phyloP scores from a whole-genome alignment of 352 stramenopile genomes.

The Phytophthora brassicae region DNA sequence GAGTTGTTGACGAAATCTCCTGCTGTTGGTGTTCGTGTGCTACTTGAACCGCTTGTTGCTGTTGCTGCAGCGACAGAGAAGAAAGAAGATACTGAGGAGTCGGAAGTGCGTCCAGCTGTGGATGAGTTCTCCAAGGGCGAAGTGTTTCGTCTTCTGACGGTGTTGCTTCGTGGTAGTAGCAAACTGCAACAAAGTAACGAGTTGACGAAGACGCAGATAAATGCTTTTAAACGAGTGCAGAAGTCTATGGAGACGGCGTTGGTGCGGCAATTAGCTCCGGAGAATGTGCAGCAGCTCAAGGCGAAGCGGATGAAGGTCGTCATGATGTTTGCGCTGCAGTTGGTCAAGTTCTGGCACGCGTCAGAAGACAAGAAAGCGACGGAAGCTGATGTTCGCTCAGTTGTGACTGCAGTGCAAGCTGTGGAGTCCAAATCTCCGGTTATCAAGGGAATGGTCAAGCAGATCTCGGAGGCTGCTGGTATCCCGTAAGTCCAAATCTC shows the following conservation, averaged over 20 bases:
- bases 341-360: conserved; percentile 64
- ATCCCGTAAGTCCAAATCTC: conserved; percentile 61
- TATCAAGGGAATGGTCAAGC: conserved; percentile 72
- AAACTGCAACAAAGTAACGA: conserved; percentile 29
- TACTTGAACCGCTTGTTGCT: conserved; percentile 55
- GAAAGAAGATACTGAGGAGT: conserved; percentile 25
- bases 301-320: conserved; percentile 80
- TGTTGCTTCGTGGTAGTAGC: conserved; percentile 45
- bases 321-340: conserved; percentile 61
- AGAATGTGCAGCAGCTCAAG: conserved; percentile 54
- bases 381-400: conserved; percentile 29
- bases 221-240: conserved; percentile 39
- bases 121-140: conserved; percentile 83
- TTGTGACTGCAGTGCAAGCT: conserved; percentile 46
- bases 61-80: conserved; percentile 44
- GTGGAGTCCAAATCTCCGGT: conserved; percentile 67
- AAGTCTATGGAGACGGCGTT: conserved; percentile 44
- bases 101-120: conserved; percentile 27
- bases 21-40: conserved; percentile 47
- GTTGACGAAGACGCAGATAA: conserved; percentile 30
- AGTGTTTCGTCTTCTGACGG: conserved; percentile 71
- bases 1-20: conserved; percentile 64
- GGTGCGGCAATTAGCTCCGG: conserved; percentile 41
- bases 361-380: conserved; percentile 23
- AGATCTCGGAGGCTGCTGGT: conserved; percentile 49